Evolutionary conservation across 352 stramenopile genomes (phyloP), one percentile per base, ranked within the genome.

Genomic region (Phytophthora ohioensis): DNA sequence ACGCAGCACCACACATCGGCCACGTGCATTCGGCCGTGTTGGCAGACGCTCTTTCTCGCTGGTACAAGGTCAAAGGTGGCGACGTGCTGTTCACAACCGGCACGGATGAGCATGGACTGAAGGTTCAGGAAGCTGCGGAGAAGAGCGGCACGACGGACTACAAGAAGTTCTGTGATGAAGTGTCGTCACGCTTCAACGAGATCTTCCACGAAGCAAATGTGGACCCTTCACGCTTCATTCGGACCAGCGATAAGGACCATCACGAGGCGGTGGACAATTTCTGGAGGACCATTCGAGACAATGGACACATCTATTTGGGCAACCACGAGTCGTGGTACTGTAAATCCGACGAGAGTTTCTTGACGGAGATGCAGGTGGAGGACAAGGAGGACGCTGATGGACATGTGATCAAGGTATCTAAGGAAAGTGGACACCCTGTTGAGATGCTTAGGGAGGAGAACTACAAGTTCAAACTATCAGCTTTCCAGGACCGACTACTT

Each of bases 301-400:
- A 96, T 64, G 98, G 95, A 15, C 76, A 97, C 63, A 99, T 99
- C 76, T 99, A 99, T 75, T 71, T 99, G 63, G 98, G 97, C 38
- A 84, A 96, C 42, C 98, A 99, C 82, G 92, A 98, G 69, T 96
- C 96, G 15, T 99, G 98, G 97, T 99, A 99, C 84, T 99, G 95
- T 71, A 97, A 99, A 56, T 96, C 95, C 51, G 98, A 99, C 77
- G 98, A 99, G 81, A 95, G 96, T 64, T 99, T 99, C 74, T 94
- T 99, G 53, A 98, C 96, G 7, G 97, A 99, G 35, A 96, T 98
- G 75, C 90, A 99, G 72, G 94, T 99, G 5, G 92, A 99, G 73
- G 88, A 94, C 64, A 77, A 76, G 21, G 71, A 66, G 36, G 89
- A 88, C 34, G 56, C 61, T 36, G 27, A 71, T 5, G 82, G 82